Evolutionary conservation across 106 monocot genomes (phyloP).

Genomic region (Cymbidium sinense): DNA sequence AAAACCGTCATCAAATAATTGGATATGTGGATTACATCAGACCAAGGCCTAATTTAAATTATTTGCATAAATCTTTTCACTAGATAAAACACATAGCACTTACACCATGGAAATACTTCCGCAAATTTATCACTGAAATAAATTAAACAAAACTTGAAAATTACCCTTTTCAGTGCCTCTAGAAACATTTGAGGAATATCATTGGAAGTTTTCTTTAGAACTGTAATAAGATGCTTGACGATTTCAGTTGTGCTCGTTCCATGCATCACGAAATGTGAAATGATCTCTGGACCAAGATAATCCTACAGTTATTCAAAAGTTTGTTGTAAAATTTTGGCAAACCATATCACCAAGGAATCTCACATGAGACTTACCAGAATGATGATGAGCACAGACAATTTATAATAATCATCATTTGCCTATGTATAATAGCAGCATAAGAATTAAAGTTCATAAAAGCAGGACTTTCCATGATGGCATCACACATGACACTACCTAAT

Average conservation of each 20-base stretch:
- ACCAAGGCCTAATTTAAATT: background rate
- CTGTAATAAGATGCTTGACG: conserved; percentile 76
- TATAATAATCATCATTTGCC: background rate
- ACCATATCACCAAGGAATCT: background rate
- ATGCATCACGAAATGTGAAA: conserved; percentile 94
- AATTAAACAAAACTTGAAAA: conserved; percentile 2
- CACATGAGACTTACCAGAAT: background rate
- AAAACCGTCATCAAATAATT: no score
- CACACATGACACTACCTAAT: background rate
- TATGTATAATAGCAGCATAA: background rate
- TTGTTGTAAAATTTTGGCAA: background rate
- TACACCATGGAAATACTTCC: background rate
- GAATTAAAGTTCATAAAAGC: background rate
- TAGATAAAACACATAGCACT: background rate
- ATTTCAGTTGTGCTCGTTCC: conserved; percentile 71
- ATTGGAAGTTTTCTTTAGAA: conserved; percentile 64
- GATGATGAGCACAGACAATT: background rate
- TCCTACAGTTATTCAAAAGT: conserved; percentile 42
- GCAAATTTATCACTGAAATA: background rate
- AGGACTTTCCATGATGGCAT: background rate
- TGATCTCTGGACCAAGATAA: conserved; percentile 83
- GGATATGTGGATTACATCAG: no score
- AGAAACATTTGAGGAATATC: conserved; percentile 62
- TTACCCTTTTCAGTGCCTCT: conserved; percentile 88
- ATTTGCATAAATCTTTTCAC: background rate